Conservation (phyloP, 2,329 filamentous ascomycete genomes). For the Trichophaea hybrida region DNA sequence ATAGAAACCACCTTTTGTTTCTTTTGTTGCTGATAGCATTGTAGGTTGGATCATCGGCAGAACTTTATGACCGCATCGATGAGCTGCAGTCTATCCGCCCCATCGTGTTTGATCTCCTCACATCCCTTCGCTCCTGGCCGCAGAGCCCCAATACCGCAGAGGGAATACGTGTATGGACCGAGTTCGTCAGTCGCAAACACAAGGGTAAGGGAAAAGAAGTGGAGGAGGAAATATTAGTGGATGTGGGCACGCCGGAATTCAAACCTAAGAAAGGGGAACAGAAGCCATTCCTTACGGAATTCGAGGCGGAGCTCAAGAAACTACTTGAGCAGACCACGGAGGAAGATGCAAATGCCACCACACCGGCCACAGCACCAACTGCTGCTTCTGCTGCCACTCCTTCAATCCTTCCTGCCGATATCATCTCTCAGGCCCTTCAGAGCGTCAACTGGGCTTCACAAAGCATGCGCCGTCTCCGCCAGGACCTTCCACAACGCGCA, state of each 20-base stretch:
- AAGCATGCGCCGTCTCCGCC: conserved; percentile 9
- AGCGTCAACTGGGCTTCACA: conserved; percentile 14
- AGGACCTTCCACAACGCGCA: conserved; percentile 17
- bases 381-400: background rate
- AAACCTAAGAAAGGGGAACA: background rate
- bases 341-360: background rate
- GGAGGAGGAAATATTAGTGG: conserved; percentile 9
- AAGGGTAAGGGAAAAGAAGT: conserved; percentile 15
- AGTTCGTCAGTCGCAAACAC: background rate
- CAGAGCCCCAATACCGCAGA: conserved; percentile 1
- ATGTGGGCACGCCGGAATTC: conserved; percentile 7
- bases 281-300: conserved; percentile 15
- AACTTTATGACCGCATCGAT: conserved; percentile 21
- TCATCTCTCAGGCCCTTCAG: conserved; percentile 16
- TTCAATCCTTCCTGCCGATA: conserved; percentile 3
- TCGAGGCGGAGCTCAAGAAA: conserved; percentile 19
- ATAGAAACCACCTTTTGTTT: background rate
- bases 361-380: background rate
- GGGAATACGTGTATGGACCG: background rate
- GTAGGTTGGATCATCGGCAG: conserved; percentile 25
- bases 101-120: conserved; percentile 20
- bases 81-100: conserved; percentile 19
- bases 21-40: conserved; percentile 4
- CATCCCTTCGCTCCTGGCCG: background rate
- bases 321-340: background rate